phyloP scores from a whole-genome alignment of 2,329 filamentous ascomycete genomes.

The Apiospora hydei region DNA sequence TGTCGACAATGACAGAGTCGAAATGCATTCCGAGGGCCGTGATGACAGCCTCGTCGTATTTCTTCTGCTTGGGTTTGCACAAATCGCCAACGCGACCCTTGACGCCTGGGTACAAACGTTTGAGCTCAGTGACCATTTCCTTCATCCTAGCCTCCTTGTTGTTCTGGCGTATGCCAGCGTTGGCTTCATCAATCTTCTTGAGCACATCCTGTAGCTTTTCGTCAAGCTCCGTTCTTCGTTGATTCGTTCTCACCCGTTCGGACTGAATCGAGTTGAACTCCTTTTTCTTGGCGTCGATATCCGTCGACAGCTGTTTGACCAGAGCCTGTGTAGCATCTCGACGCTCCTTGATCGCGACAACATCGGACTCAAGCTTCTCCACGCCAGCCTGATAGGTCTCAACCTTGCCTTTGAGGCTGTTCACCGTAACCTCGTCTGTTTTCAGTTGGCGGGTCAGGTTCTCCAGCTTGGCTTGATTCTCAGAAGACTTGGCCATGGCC shows the following conservation, averaged over 20 bases:
- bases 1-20: conserved; percentile 93
- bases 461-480: conserved; percentile 83
- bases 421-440: conserved; percentile 89
- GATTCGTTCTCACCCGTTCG: conserved; percentile 80
- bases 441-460: conserved; percentile 88
- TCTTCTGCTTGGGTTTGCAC: conserved; percentile 96
- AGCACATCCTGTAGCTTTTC: conserved; percentile 87
- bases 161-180: conserved; percentile 84
- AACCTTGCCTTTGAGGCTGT: conserved; percentile 87
- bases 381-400: conserved; percentile 78
- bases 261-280: conserved; percentile 87
- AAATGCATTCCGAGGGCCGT: conserved; percentile 93
- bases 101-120: conserved; percentile 90
- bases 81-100: conserved; percentile 89
- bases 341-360: conserved; percentile 72
- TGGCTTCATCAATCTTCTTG: conserved; percentile 82
- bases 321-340: conserved; percentile 67
- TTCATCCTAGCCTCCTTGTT: conserved; percentile 81
- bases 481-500: conserved; percentile 81
- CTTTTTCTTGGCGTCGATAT: conserved; percentile 90
- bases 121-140: conserved; percentile 85
- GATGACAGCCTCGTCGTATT: conserved; percentile 91
- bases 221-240: conserved; percentile 86
- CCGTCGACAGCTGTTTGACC: conserved; percentile 72
- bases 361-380: conserved; percentile 76